These are phyloP conservation scores for Vitis hybrid DNA, from an alignment of 177 flowering plant species.

Conservation along the genomic window DNA sequence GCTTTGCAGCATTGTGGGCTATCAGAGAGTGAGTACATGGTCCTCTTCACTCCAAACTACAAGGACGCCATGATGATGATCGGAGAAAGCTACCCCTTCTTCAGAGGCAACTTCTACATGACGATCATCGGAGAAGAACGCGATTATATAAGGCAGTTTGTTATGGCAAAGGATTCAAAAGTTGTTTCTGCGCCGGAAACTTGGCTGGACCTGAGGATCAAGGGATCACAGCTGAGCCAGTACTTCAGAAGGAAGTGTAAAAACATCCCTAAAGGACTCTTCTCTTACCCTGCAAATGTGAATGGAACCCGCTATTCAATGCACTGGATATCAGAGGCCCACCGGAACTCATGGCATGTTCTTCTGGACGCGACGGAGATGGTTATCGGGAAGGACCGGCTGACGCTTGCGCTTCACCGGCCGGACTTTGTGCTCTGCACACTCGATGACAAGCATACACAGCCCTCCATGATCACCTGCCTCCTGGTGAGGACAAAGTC, in stretches of 20 bases:
- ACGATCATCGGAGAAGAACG: constrained; percentile 33
- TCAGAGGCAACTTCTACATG: constrained; percentile 40
- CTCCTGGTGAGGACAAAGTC: constrained; percentile 49
- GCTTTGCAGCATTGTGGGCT: constrained; percentile 44
- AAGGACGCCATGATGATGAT: constrained; percentile 53
- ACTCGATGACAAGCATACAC: constrained; percentile 39
- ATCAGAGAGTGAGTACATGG: constrained; percentile 35
- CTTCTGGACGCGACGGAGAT: constrained; percentile 46
- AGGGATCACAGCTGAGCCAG: constrained; percentile 60
- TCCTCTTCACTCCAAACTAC: constrained; percentile 33
- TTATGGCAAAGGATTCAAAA: constrained; percentile 42
- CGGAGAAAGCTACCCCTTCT: constrained; percentile 65
- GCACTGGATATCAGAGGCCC: constrained; percentile 68
- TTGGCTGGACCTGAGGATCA: constrained; percentile 60
- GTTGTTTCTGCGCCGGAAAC: constrained; percentile 50
- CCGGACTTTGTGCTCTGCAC: constrained; percentile 60
- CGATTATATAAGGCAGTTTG: constrained; percentile 43
- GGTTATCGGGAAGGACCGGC: constrained; percentile 35
- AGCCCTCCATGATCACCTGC: constrained; percentile 48
- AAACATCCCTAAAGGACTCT: constrained; percentile 50
- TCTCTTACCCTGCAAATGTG: constrained; percentile 47
- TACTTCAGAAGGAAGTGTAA: constrained; percentile 55
- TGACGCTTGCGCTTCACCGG: constrained; percentile 49
- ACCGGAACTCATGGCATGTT: constrained; percentile 52
- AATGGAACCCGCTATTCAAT: constrained; percentile 43